These are phyloP conservation scores for Globisporangium recalcitrans DNA, from an alignment of 352 stramenopile species.

Conservation along the genomic window DNA sequence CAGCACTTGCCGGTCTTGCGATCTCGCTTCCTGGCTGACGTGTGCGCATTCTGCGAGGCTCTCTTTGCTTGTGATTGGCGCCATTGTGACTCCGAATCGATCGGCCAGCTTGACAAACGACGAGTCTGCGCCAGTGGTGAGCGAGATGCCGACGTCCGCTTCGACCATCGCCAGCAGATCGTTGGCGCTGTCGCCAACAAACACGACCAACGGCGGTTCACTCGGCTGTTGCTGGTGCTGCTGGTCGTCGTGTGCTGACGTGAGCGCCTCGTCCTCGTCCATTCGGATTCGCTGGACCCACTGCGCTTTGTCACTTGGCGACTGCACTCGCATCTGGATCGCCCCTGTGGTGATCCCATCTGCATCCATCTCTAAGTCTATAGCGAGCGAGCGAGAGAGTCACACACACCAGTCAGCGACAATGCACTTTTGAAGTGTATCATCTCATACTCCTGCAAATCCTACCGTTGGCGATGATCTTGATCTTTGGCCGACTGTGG, in stretches of 20 bases:
- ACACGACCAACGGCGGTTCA: slow-evolving; percentile 25
- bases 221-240: not conserved
- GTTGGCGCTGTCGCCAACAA: slow-evolving; percentile 63
- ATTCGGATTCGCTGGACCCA: slow-evolving; percentile 22
- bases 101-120: slow-evolving; percentile 23
- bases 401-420: no score
- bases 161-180: slow-evolving; percentile 58
- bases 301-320: slow-evolving; percentile 46
- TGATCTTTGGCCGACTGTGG: not conserved
- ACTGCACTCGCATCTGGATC: slow-evolving; percentile 50
- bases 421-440: no score
- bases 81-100: slow-evolving; percentile 29
- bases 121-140: slow-evolving; percentile 20
- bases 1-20: slow-evolving; percentile 16
- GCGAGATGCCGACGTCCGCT: slow-evolving; percentile 54
- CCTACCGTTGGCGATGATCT: slow-evolving; percentile 58
- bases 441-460: no score
- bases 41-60: slow-evolving; percentile 13
- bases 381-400: not conserved
- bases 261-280: not conserved
- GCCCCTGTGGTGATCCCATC: slow-evolving; percentile 41
- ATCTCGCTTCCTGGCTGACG: not conserved
- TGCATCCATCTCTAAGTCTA: slow-evolving; percentile 46
- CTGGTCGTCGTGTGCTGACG: not conserved
- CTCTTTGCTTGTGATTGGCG: slow-evolving; percentile 21